These are phyloP conservation scores for Nigrospora oryzae DNA, from an alignment of 2,329 filamentous ascomycete genomes.

Conservation along the genomic window DNA sequence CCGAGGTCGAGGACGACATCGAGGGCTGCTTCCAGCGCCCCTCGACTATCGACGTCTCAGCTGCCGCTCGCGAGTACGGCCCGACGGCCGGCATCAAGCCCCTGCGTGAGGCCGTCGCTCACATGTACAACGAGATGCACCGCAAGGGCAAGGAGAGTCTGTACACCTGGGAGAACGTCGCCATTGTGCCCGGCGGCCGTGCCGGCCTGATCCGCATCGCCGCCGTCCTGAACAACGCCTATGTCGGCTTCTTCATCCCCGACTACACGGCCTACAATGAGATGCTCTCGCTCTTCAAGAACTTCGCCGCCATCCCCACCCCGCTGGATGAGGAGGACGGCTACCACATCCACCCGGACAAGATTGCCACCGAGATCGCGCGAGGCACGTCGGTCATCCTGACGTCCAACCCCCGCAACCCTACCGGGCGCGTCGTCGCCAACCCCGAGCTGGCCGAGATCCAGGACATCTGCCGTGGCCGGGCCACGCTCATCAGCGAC, in stretches of 20 bases:
- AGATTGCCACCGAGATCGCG: slow-evolving; percentile 85
- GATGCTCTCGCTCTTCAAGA: slow-evolving; percentile 92
- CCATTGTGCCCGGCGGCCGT: slow-evolving; percentile 87
- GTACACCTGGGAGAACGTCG: slow-evolving; percentile 97
- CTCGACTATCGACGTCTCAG: slow-evolving; percentile 65
- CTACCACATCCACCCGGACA: slow-evolving; percentile 89
- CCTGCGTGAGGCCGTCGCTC: slow-evolving; percentile 79
- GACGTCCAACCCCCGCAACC: slow-evolving; percentile 92
- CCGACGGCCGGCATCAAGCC: slow-evolving; percentile 92
- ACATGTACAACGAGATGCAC: slow-evolving; percentile 89
- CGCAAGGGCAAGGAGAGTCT: slow-evolving; percentile 78
- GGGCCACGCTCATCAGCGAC: slow-evolving; percentile 87
- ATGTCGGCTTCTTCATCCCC: slow-evolving; percentile 87
- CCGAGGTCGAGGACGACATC: slow-evolving; percentile 90
- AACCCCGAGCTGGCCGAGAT: slow-evolving; percentile 84
- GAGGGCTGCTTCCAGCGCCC: slow-evolving; percentile 81
- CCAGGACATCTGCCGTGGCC: slow-evolving; percentile 84
- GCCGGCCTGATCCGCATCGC: slow-evolving; percentile 92
- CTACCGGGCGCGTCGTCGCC: slow-evolving; percentile 78
- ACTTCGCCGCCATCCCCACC: slow-evolving; percentile 81
- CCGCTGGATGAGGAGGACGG: slow-evolving; percentile 77
- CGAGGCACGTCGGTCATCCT: slow-evolving; percentile 82
- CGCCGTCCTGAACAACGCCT: slow-evolving; percentile 85
- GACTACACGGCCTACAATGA: slow-evolving; percentile 98
- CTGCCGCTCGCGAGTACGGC: slow-evolving; percentile 79